Conservation (phyloP, 768 basidiomycete genomes). For the Butyriboletus loyo region DNA sequence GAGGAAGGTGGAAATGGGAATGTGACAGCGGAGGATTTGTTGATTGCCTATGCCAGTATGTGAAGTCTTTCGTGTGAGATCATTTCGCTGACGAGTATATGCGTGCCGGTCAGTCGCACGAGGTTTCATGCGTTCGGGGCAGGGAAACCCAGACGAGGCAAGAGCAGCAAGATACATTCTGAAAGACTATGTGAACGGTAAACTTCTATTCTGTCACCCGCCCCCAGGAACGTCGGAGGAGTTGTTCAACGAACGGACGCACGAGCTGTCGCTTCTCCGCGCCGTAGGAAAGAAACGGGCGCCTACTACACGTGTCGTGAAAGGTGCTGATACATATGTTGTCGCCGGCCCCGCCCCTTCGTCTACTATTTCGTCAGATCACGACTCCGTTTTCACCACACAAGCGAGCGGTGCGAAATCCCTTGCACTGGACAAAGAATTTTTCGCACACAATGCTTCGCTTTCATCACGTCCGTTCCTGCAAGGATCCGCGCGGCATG, state of each 20-base stretch:
- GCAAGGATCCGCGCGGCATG: constrained; percentile 55
- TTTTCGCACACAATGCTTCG: constrained; percentile 62
- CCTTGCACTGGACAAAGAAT: constrained; percentile 70
- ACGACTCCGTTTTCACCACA: constrained; percentile 24
- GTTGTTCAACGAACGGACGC: constrained; percentile 72
- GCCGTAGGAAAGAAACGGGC: constrained; percentile 82
- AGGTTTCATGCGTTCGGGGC: constrained; percentile 89
- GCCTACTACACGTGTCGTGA: constrained; percentile 80
- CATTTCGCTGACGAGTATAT: constrained; percentile 14
- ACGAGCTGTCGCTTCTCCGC: constrained; percentile 55
- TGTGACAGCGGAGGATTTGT: constrained; percentile 72
- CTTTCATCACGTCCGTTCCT: constrained; percentile 62
- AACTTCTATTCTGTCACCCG: constrained; percentile 85
- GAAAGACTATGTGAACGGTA: constrained; percentile 97
- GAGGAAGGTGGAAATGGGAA: constrained; percentile 87
- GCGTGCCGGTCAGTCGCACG: constrained; percentile 66
- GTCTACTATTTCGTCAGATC: constrained; percentile 5
- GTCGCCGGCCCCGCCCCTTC: constrained; percentile 13
- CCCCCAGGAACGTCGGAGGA: constrained; percentile 69
- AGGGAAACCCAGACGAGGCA: constrained; percentile 97
- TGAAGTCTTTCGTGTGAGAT: constrained; percentile 15
- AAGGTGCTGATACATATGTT: constrained; percentile 82
- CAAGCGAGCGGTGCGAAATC: constrained; percentile 50
- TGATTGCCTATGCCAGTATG: constrained; percentile 92
- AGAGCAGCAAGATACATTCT: constrained; percentile 88